Base-by-base conservation (phyloP, 805 yeast genomes). In the Candida incommunis region DNA sequence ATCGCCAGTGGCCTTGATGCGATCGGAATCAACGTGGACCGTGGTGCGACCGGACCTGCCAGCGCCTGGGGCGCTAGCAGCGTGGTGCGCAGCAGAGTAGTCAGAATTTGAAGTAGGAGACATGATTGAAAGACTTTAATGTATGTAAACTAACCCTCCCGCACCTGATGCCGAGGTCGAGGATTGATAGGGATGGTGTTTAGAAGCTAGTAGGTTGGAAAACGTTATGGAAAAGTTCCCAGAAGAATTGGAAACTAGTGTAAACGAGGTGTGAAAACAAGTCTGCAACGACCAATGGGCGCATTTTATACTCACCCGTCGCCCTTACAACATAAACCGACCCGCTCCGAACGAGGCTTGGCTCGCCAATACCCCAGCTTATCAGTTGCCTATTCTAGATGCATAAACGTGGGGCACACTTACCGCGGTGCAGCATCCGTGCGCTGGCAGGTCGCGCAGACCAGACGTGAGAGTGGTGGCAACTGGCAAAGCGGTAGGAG, bases 11-110 rank as follows among this genome's bases (percentile, higher is more conserved):
- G 69, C 72, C 46, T 58, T 60, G 45, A 76, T 67, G 51, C 72
- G 76, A 59, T 69, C 72, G 42, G 80, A 71, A 51, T 70, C 64
- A 54, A 80, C 82, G 46, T 74, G 63, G 54, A 80, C 76, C 43
- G 68, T 46, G 41, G 70, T 66, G 52, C 50, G 50, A 40, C 71
- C 71, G 44, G 68, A 65, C 49, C 52, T 52, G 27, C 56, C 57
- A 41, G 54, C 47, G 26, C 62, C 63, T 42, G 57, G 51, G 31
- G 57, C 56, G 35, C 54, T 27, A 25, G 58, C 45, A 23, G 54
- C 56, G 24, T 55, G 55, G 41, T 53, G 46, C 40, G 53, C 48
- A 34, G 57, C 50, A 41, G 59, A 46, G 40, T 61, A 48, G 41
- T 54, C 50, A 41, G 51, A 34, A 43, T 49, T 40, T 49, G 50